Evolutionary conservation across 176 grass and related monocot genomes (phyloP), one percentile per base, ranked within the genome.

Genomic region (Aegilops umbellulata): DNA sequence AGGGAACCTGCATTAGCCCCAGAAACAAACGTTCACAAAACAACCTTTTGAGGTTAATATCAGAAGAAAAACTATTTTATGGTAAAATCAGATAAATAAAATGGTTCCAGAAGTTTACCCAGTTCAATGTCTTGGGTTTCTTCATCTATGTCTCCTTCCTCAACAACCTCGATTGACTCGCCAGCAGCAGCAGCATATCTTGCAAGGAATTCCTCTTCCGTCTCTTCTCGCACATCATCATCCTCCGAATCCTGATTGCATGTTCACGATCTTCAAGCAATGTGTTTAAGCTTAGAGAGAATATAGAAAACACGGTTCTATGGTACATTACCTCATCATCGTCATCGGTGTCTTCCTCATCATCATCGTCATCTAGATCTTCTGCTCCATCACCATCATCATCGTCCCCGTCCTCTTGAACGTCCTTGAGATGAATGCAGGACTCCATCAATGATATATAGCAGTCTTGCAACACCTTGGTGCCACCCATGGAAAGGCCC

Each of bases 161-260:
- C 95, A 1, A 88, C 85, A 51, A 86, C 42, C 65, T 95, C 86
- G 8, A 84, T 84, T 14, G 86, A 57, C 80, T 88, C 90, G 80
- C 92, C 83, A 16, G 80, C 82, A 49, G 90, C 95, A 8, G 81
- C 80, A 8, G 91, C 93, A 29, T 92, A 97, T 87, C 93, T 93
- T n/a, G 91, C 69, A 39, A 97, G 87, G 66, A 91, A 95, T 84
- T 97, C 93, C 81, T 97, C 91, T 80, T 76, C 73, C 1, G 91
- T 97, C 85, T 97, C 95, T 68, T 97, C 91, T 31, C 65, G 76
- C 25, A 87, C 86, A 77, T 93, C 87, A 8, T 93, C 95, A 16
- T 93, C 90, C 41, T 97, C 95, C 0, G 95, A 93, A 89, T 97
- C 95, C 95, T 97, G 78, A 17, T 81, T 84, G 80, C 30, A 80